Evolutionary conservation across 176 grass and related monocot species (phyloP).

Genomic region (Panicum miliaceum): DNA sequence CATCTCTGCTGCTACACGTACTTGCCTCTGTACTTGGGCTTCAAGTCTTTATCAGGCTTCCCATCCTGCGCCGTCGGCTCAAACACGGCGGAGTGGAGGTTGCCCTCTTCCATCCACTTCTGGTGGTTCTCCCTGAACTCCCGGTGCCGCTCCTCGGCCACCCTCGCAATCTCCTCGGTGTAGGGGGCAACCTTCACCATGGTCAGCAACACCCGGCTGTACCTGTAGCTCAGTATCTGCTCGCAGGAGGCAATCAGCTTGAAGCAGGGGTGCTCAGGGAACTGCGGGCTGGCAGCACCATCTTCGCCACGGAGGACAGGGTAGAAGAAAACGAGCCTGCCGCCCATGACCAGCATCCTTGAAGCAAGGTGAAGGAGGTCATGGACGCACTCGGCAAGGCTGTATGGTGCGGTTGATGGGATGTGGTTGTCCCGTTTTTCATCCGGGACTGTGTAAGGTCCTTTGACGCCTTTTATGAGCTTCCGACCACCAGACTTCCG

Average conservation of each 20-base stretch:
- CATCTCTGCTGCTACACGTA: conserved; percentile 60
- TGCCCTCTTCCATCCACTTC: conserved; percentile 92
- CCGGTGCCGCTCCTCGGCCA: conserved; percentile 51
- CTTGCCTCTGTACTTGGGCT: conserved; percentile 94
- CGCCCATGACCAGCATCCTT: conserved; percentile 81
- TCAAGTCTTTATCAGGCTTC: conserved; percentile 69
- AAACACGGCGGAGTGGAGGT: conserved; percentile 81
- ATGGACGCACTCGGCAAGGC: conserved; percentile 81
- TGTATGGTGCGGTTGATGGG: conserved; percentile 83
- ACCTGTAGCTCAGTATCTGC: conserved; percentile 85
- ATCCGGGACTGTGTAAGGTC: conserved; percentile 86
- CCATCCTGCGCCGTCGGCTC: conserved; percentile 32
- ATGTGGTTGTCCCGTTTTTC: conserved; percentile 88
- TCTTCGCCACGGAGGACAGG: conserved; percentile 83
- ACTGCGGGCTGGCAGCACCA: conserved; percentile 27
- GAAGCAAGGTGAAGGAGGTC: conserved; percentile 83
- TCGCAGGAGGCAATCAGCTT: conserved; percentile 69
- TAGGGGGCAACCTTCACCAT: conserved; percentile 75
- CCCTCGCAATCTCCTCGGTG: conserved; percentile 58
- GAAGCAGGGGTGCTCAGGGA: conserved; percentile 91
- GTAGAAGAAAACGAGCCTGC: conserved; percentile 83
- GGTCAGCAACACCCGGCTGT: conserved; percentile 82
- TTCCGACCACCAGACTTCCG: conserved; percentile 89
- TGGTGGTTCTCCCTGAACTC: conserved; percentile 93
- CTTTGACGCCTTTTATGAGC: conserved; percentile 68